phyloP scores from a whole-genome alignment of 2,329 filamentous ascomycete genomes.

The Aspergillus sp. region DNA sequence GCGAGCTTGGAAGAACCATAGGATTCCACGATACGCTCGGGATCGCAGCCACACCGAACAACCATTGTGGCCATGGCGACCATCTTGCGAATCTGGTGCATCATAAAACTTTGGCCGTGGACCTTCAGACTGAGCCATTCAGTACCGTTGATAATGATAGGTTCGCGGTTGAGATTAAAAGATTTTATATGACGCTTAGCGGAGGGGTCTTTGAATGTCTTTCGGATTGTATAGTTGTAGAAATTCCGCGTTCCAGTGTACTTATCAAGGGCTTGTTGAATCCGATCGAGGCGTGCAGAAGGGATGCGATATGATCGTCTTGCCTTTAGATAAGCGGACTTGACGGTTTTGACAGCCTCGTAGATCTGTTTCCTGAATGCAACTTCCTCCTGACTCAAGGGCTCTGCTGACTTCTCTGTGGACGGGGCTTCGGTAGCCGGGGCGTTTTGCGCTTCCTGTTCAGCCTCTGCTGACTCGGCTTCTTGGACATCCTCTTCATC shows the following conservation, averaged over 20 bases:
- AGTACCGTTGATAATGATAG: constrained; percentile 83
- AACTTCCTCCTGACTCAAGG: constrained; percentile 10
- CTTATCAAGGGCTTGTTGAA: constrained; percentile 71
- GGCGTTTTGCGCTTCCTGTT: neutral
- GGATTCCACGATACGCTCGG: constrained; percentile 69
- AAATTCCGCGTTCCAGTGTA: constrained; percentile 88
- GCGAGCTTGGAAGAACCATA: constrained; percentile 73
- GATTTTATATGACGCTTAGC: constrained; percentile 90
- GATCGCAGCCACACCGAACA: constrained; percentile 77
- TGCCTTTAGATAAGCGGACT: constrained; percentile 75
- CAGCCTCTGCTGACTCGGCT: neutral
- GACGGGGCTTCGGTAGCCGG: neutral
- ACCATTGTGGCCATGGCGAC: constrained; percentile 86
- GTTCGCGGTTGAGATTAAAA: constrained; percentile 73
- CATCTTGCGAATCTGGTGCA: constrained; percentile 99
- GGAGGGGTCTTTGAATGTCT: constrained; percentile 75
- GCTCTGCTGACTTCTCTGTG: constrained; percentile 12
- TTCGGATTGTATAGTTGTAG: constrained; percentile 97
- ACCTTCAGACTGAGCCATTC: constrained; percentile 96
- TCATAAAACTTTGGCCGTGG: constrained; percentile 99
- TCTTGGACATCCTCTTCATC: constrained; percentile 27
- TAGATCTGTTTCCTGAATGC: constrained; percentile 54
- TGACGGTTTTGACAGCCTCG: constrained; percentile 69
- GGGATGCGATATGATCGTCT: constrained; percentile 85
- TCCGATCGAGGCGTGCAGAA: constrained; percentile 65